Percentiles rank a stretch among this genome's conserved stretches.
These are phyloP conservation scores for Phytopythium montanum DNA, from an alignment of 352 stramenopile genomes.

Conservation along the genomic window DNA sequence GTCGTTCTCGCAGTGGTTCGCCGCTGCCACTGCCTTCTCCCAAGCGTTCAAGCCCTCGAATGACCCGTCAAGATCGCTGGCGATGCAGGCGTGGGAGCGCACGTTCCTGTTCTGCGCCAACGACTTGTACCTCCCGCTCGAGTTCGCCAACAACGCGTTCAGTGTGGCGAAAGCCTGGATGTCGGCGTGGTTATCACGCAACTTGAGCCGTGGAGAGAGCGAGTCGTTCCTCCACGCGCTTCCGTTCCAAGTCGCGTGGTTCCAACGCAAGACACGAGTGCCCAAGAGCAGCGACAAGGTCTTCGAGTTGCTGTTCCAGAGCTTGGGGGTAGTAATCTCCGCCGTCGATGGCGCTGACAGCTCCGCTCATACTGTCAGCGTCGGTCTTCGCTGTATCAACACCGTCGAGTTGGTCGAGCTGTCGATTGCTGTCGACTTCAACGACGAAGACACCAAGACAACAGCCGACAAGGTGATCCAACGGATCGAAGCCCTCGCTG, in stretches of 20 bases:
- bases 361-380: background rate
- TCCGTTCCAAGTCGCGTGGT: constrained; percentile 49
- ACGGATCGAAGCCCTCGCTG: no score
- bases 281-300: background rate
- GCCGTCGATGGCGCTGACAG: background rate
- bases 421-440: constrained; percentile 23
- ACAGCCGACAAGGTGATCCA: no score
- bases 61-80: constrained; percentile 16
- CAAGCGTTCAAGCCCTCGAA: constrained; percentile 21
- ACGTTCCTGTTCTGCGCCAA: constrained; percentile 36
- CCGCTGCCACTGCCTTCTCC: constrained; percentile 27
- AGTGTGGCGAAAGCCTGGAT: constrained; percentile 41
- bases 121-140: constrained; percentile 51
- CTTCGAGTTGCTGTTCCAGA: constrained; percentile 17
- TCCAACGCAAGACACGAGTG: constrained; percentile 22
- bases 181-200: constrained; percentile 38
- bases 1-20: constrained; percentile 27
- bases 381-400: background rate
- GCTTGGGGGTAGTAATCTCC: background rate
- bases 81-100: constrained; percentile 35
- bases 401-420: constrained; percentile 31
- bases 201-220: constrained; percentile 20
- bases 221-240: constrained; percentile 27
- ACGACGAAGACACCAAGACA: background rate
- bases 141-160: constrained; percentile 34